phyloP scores from a whole-genome alignment of 371 early-diverging fungal species.

The Mucor saturninus region DNA sequence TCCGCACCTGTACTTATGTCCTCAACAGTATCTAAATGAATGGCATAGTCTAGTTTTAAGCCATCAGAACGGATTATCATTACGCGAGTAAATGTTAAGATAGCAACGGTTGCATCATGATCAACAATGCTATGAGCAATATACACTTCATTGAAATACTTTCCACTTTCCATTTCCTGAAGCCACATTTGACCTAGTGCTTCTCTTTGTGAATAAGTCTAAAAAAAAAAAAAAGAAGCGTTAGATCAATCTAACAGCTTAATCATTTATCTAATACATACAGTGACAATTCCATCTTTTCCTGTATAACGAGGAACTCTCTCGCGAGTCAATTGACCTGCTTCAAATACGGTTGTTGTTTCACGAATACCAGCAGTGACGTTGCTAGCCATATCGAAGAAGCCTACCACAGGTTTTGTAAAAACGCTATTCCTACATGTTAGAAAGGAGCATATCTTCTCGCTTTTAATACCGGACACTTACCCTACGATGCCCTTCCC shows the following conservation, averaged over 20 bases:
- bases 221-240: background rate
- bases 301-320: conserved; percentile 90
- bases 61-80: conserved; percentile 61
- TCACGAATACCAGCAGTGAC: conserved; percentile 89
- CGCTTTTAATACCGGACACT: background rate
- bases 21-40: conserved; percentile 29
- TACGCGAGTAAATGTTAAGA: conserved; percentile 70
- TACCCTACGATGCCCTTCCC: conserved; percentile 84
- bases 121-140: conserved; percentile 70
- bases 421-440: conserved; percentile 54
- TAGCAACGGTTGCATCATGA: conserved; percentile 65
- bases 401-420: conserved; percentile 88
- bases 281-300: conserved; percentile 77
- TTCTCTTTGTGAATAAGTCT: conserved; percentile 81
- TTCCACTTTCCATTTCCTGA: conserved; percentile 80
- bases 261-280: conserved; percentile 30
- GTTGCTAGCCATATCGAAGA: conserved; percentile 86
- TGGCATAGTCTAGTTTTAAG: conserved; percentile 65
- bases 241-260: background rate
- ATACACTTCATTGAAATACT: conserved; percentile 81
- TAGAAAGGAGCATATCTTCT: background rate
- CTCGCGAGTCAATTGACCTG: conserved; percentile 65
- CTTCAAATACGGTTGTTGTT: conserved; percentile 93
- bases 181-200: conserved; percentile 93
- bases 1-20: conserved; percentile 7